Conservation (phyloP, 768 basidiomycete species). For the Russula ochroleuca region DNA sequence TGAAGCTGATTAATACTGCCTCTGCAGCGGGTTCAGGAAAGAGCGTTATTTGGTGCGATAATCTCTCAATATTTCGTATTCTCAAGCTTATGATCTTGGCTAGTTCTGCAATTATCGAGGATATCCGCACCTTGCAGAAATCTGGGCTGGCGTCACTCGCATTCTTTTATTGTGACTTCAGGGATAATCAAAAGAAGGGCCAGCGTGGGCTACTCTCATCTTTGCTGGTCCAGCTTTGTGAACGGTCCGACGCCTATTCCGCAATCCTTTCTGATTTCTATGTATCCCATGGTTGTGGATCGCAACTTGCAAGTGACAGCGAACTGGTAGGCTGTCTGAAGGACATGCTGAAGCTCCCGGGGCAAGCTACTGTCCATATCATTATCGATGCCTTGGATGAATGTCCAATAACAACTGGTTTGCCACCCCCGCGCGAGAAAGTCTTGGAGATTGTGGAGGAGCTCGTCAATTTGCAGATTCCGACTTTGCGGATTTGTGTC, state of each 20-base stretch:
- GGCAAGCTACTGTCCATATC: neutral
- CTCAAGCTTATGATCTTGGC: neutral
- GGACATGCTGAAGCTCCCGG: neutral
- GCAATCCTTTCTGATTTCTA: neutral
- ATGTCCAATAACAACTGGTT: neutral
- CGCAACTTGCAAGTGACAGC: neutral
- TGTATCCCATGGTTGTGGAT: neutral
- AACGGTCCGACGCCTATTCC: neutral
- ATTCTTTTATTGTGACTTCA: constrained; percentile 3
- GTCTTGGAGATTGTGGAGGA: neutral
- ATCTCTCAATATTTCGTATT: neutral
- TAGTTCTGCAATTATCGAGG: neutral
- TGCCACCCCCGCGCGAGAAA: neutral
- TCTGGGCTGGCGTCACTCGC: neutral
- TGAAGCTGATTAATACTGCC: neutral
- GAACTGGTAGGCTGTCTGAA: constrained; percentile 3
- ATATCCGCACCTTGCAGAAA: neutral
- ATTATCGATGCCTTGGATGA: constrained; percentile 11
- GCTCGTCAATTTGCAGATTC: neutral
- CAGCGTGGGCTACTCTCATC: neutral
- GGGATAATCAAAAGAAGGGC: constrained; percentile 2
- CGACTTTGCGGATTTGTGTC: constrained; percentile 5
- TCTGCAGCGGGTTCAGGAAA: neutral
- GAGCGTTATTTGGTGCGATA: neutral
- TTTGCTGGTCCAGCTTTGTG: neutral